A percentile compares a stretch with the other conserved stretches of the same genome.
These are phyloP conservation scores for Hypoxylon subgilvum DNA, from an alignment of 495 filamentous ascomycete species.

Conservation along the genomic window DNA sequence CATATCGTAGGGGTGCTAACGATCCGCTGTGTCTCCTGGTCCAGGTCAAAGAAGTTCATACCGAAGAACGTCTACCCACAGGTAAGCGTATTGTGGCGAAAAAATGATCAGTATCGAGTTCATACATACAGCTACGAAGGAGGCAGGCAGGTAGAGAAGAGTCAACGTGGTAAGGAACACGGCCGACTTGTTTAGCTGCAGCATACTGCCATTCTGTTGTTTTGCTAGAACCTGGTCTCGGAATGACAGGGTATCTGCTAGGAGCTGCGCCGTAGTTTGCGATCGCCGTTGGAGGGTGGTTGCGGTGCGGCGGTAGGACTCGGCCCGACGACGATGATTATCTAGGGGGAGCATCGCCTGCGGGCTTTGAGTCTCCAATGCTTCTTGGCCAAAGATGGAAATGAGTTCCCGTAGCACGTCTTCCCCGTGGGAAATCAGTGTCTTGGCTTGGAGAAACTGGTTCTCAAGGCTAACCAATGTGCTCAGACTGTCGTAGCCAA, in stretches of 20 bases:
- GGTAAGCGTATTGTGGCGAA: not conserved
- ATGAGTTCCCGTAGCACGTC: conserved; percentile 40
- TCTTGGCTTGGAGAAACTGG: conserved; percentile 36
- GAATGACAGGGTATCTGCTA: conserved; percentile 48
- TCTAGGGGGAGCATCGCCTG: conserved; percentile 8
- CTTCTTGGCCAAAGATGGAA: conserved; percentile 9
- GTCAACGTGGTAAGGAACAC: conserved; percentile 53
- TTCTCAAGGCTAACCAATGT: conserved; percentile 40
- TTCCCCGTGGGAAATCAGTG: conserved; percentile 30
- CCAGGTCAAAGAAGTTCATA: conserved; percentile 40
- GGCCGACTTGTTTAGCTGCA: conserved; percentile 49
- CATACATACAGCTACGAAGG: conserved; percentile 53
- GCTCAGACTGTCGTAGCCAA: conserved; percentile 44
- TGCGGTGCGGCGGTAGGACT: conserved; percentile 40
- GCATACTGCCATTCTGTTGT: conserved; percentile 48
- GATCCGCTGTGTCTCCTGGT: conserved; percentile 18
- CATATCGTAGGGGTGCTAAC: conserved; percentile 31
- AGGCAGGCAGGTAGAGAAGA: conserved; percentile 52
- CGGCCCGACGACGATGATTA: conserved; percentile 26
- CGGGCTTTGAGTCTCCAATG: not conserved
- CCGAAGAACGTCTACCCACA: conserved; percentile 32
- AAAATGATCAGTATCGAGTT: not conserved
- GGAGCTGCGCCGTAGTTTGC: conserved; percentile 42
- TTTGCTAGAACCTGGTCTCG: conserved; percentile 47
- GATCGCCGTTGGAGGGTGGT: conserved; percentile 43